phyloP scores from a whole-genome alignment of 164 flowering plant species.

The Aristolochia contorta region DNA sequence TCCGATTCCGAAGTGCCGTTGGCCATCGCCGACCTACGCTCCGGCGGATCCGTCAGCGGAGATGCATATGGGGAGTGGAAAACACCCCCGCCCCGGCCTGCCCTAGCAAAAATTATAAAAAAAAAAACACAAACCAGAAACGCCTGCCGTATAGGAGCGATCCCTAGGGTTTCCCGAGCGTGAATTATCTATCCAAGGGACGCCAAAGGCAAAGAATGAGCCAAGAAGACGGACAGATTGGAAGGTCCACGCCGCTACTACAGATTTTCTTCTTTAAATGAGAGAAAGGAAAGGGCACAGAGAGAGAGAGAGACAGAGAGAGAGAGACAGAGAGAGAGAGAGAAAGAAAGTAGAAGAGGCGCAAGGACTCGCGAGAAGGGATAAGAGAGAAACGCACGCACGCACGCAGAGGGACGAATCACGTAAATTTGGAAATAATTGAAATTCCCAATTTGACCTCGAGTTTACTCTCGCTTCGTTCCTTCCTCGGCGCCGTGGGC shows the following conservation, averaged over 20 bases:
- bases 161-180: neutral
- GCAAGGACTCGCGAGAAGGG: neutral
- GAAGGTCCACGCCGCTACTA: neutral
- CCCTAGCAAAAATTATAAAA: too few relatives aligned
- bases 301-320: neutral
- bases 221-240: neutral
- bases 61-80: neutral
- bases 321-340: neutral
- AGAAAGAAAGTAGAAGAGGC: too few relatives aligned
- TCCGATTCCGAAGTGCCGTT: constrained; percentile 12
- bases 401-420: too few relatives aligned
- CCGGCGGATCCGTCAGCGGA: neutral
- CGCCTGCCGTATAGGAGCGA: neutral
- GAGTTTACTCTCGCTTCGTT: too few relatives aligned
- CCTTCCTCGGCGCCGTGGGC: too few relatives aligned
- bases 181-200: neutral
- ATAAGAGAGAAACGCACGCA: neutral
- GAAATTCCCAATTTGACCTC: too few relatives aligned
- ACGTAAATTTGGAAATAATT: too few relatives aligned
- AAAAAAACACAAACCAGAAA: too few relatives aligned
- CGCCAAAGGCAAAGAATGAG: too few relatives aligned
- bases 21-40: constrained; percentile 11
- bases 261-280: neutral
- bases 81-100: neutral
- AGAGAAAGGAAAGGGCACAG: neutral